Conservation (phyloP, 2,329 filamentous ascomycete species). For the Phialemonium atrogriseum region DNA sequence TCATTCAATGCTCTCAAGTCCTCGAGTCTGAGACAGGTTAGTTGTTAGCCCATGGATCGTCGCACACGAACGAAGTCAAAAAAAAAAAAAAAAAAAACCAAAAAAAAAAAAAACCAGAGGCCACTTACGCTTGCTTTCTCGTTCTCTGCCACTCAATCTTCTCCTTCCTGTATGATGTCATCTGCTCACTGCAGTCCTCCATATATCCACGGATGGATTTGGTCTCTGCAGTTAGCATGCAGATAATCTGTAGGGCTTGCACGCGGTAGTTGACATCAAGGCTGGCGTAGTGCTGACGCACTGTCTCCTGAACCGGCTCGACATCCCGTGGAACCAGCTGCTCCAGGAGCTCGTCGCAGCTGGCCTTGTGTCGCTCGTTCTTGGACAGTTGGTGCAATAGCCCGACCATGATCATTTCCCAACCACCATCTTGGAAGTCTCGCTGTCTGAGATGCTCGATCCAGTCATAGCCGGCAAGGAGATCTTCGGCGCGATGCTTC, state of each 20-base stretch:
- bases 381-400: constrained; percentile 78
- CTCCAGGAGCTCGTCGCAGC: constrained; percentile 70
- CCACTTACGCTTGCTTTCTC: constrained; percentile 55
- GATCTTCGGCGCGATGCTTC: constrained; percentile 65
- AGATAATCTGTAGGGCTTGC: constrained; percentile 73
- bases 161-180: constrained; percentile 91
- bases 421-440: constrained; percentile 80
- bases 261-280: constrained; percentile 80
- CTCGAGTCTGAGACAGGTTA: constrained; percentile 45
- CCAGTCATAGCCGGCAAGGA: constrained; percentile 72
- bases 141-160: constrained; percentile 88
- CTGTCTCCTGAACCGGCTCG: constrained; percentile 68
- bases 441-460: constrained; percentile 74
- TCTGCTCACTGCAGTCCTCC: constrained; percentile 84
- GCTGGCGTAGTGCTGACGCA: constrained; percentile 60
- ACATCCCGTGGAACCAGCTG: constrained; percentile 72
- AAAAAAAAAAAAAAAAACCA: no score
- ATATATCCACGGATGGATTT: constrained; percentile 81
- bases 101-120: background rate
- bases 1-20: constrained; percentile 64
- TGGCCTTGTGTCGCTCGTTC: constrained; percentile 57
- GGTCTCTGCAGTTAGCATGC: constrained; percentile 78
- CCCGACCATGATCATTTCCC: constrained; percentile 84
- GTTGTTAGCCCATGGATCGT: no score
- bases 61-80: no score